Evolutionary conservation across 2,329 filamentous ascomycete genomes (phyloP).

Genomic region (Chaetomium olivaceum): DNA sequence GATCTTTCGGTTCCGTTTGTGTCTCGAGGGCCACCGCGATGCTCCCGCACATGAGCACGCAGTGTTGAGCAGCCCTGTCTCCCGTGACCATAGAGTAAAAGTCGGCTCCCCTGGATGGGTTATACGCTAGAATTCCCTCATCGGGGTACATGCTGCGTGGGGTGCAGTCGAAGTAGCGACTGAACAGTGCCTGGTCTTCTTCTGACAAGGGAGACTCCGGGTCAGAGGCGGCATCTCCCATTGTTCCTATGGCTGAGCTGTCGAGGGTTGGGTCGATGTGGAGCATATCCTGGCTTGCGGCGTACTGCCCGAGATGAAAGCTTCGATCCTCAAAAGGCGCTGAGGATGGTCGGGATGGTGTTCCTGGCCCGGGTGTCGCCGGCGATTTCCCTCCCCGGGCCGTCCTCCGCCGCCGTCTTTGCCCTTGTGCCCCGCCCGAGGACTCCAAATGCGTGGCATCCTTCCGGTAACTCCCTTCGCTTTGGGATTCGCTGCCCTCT

Average conservation of each 20-base stretch:
- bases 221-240: not conserved
- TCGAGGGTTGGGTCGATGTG: not conserved
- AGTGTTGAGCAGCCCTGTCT: constrained; percentile 35
- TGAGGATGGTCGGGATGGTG: constrained; percentile 13
- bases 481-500: constrained; percentile 21
- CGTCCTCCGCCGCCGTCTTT: constrained; percentile 20
- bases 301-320: not conserved
- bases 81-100: constrained; percentile 35
- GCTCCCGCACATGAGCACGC: constrained; percentile 37
- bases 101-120: constrained; percentile 33
- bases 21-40: constrained; percentile 33
- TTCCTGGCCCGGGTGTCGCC: constrained; percentile 11
- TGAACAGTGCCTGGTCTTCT: constrained; percentile 35
- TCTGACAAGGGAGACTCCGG: constrained; percentile 19
- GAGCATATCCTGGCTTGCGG: not conserved
- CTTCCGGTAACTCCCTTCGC: constrained; percentile 6
- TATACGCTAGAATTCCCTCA: constrained; percentile 38
- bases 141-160: constrained; percentile 39
- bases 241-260: not conserved
- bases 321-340: constrained; percentile 2
- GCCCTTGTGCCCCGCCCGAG: constrained; percentile 17
- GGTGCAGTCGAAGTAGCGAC: constrained; percentile 34
- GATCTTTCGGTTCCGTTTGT: constrained; percentile 23
- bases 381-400: constrained; percentile 18
- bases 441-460: constrained; percentile 1